phyloP scores from a whole-genome alignment of 2,329 filamentous ascomycete genomes.

The Ceratocystis albifundus region DNA sequence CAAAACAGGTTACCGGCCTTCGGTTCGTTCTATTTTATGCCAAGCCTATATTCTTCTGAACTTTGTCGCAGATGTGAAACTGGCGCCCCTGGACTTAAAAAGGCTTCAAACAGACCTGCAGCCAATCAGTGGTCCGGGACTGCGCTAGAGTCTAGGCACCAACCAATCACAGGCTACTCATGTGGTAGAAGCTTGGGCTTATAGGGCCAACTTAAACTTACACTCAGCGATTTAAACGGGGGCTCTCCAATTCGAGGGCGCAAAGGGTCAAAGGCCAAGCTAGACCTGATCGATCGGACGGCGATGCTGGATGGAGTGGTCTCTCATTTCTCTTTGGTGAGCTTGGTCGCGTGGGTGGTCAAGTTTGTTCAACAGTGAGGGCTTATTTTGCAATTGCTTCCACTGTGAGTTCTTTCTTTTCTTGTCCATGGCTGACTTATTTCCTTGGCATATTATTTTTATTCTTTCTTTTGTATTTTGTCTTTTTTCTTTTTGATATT shows the following conservation, averaged over 20 bases:
- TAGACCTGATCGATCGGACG: background rate
- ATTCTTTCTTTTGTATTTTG: slow-evolving; percentile 3
- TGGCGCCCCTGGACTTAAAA: slow-evolving; percentile 18
- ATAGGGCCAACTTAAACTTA: slow-evolving; percentile 5
- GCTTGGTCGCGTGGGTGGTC: background rate
- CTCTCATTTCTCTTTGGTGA: background rate
- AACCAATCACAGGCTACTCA: background rate
- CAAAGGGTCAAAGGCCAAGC: background rate
- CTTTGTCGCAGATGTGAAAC: slow-evolving; percentile 24
- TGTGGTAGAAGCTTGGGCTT: background rate
- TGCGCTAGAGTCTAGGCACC: background rate
- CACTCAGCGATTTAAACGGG: background rate
- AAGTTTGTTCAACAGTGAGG: background rate
- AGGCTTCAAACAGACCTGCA: background rate
- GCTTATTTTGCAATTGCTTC: background rate
- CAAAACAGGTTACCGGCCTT: background rate
- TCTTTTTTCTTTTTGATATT: slow-evolving; percentile 13
- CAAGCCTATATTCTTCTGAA: background rate
- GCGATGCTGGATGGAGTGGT: background rate
- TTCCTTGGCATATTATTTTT: slow-evolving; percentile 11
- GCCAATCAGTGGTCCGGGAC: background rate
- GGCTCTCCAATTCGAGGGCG: background rate
- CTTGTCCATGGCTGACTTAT: background rate
- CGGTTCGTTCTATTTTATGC: background rate
- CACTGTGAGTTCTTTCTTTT: background rate